Conservation (phyloP, 257 asterid species). For the Capsicum chinense region DNA sequence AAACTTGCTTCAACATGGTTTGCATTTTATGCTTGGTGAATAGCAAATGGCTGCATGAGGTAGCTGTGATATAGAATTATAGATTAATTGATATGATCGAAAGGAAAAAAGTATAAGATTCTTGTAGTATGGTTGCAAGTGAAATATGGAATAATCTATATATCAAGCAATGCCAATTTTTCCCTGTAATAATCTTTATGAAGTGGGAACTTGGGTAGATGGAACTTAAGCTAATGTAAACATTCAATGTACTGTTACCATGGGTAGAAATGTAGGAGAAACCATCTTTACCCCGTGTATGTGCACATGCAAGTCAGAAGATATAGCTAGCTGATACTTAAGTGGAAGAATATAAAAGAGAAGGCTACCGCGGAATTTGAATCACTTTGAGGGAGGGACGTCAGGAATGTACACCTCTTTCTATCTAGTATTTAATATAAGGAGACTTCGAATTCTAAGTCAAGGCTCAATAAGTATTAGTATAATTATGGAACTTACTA, state of each 20-base stretch:
- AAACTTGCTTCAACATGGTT: neutral
- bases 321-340: neutral
- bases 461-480: neutral
- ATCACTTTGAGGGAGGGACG: neutral
- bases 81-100: neutral
- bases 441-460: neutral
- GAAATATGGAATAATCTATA: conserved; percentile 20
- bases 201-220: neutral
- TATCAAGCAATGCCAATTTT: neutral
- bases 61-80: neutral
- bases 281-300: neutral
- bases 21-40: neutral
- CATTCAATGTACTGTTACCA: neutral
- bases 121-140: neutral
- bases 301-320: neutral
- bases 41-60: conserved; percentile 4
- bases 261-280: neutral
- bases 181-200: neutral
- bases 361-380: neutral
- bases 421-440: neutral
- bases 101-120: neutral
- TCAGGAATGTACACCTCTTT: conserved; percentile 14
- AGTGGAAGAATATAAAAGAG: neutral
- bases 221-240: neutral
- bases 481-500: neutral